Conservation (phyloP, 208 protist species). For the Leishmania major region DNA sequence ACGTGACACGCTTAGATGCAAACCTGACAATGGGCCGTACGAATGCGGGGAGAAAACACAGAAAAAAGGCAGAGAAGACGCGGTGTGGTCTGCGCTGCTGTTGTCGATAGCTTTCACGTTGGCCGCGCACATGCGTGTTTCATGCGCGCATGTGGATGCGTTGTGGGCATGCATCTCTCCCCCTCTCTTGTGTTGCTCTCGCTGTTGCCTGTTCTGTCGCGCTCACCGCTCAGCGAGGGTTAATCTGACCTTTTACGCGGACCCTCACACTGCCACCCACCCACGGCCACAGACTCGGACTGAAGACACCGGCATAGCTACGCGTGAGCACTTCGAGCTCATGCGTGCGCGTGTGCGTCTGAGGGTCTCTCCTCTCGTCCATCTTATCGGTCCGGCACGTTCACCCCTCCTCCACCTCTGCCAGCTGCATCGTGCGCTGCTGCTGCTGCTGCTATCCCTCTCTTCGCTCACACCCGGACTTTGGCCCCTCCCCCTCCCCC, state of each 20-base stretch:
- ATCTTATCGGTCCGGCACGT: neutral
- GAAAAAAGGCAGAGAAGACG: neutral
- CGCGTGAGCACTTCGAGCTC: no score
- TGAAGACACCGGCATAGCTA: no score
- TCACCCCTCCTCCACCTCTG: no score
- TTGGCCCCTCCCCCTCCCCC: no score
- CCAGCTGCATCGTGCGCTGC: no score
- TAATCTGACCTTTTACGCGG: no score
- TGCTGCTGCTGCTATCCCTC: no score
- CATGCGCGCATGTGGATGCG: neutral
- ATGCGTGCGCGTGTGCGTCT: neutral
- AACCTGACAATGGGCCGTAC: neutral
- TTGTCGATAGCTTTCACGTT: neutral
- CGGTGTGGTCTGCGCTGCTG: no score
- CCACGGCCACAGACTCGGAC: no score
- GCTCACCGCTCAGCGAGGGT: no score
- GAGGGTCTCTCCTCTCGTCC: neutral
- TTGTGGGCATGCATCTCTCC: neutral
- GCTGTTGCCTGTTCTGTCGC: neutral
- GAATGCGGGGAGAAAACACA: neutral
- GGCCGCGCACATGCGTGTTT: neutral
- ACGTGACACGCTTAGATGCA: conserved; percentile 34
- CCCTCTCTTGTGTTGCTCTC: neutral
- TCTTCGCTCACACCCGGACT: no score
- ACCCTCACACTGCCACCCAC: no score